Evolutionary conservation across 441 rosid species (phyloP).

Genomic region (Erodium moschatum): DNA sequence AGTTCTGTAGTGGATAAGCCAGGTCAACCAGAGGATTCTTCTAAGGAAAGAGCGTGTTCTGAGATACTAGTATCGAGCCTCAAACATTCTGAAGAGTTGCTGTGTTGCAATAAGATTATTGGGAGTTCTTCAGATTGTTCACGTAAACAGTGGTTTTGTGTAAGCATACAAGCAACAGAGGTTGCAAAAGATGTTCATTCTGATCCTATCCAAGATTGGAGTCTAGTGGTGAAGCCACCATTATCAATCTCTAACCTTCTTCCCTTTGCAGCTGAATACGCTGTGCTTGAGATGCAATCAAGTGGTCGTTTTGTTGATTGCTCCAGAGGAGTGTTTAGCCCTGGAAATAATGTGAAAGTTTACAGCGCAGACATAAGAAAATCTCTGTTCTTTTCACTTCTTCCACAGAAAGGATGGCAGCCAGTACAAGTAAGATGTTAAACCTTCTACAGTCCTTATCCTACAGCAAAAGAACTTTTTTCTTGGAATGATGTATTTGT

Average conservation of each 20-base stretch:
- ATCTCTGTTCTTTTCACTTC: conserved; percentile 63
- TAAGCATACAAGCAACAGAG: conserved; percentile 65
- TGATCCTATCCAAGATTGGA: conserved; percentile 91
- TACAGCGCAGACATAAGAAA: conserved; percentile 67
- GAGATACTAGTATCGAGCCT: conserved; percentile 68
- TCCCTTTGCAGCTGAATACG: conserved; percentile 78
- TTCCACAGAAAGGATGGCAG: conserved; percentile 88
- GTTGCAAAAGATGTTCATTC: conserved; percentile 71
- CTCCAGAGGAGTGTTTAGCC: conserved; percentile 55
- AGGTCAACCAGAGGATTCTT: conserved; percentile 28
- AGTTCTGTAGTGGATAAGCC: conserved; percentile 58
- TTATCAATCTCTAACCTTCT: conserved; percentile 68
- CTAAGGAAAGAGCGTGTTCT: conserved; percentile 31
- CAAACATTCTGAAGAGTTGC: conserved; percentile 56
- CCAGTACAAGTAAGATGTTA: conserved; percentile 54
- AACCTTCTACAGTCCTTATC: background rate
- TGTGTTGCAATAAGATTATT: conserved; percentile 52
- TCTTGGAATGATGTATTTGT: background rate
- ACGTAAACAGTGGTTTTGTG: conserved; percentile 69
- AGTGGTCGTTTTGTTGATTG: conserved; percentile 57
- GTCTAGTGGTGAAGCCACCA: conserved; percentile 74
- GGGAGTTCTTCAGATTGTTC: conserved; percentile 55
- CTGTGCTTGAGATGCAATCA: conserved; percentile 65
- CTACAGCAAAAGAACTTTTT: background rate
- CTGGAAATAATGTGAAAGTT: conserved; percentile 68